These are phyloP conservation scores for Saccharomycopsis javanensis DNA, from an alignment of 805 yeast species.

Conservation along the genomic window DNA sequence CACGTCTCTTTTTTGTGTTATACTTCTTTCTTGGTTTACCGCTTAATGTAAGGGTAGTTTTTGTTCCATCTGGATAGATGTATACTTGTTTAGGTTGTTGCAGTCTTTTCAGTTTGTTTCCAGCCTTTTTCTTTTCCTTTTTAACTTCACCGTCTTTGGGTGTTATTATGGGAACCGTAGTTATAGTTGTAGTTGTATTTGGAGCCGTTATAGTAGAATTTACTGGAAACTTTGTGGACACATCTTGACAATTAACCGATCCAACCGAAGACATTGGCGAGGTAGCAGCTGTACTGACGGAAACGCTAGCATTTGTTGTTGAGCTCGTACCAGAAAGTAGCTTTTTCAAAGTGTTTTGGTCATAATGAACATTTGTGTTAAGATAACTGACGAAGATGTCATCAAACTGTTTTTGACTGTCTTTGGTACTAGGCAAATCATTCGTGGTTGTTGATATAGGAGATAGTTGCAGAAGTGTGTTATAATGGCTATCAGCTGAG, in stretches of 20 bases:
- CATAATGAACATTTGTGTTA: slow-evolving; percentile 7
- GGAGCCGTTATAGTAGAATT: no score
- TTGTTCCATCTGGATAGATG: background rate
- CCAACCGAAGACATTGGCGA: background rate
- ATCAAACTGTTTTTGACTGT: background rate
- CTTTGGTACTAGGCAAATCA: background rate
- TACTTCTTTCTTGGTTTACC: slow-evolving; percentile 2
- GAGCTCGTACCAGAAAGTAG: slow-evolving; percentile 1
- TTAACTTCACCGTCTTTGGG: background rate
- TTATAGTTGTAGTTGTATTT: background rate
- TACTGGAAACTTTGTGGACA: background rate
- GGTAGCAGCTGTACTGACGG: slow-evolving; percentile 1
- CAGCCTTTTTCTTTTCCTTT: background rate
- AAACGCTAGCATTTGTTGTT: background rate
- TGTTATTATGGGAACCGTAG: background rate
- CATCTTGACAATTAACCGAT: background rate
- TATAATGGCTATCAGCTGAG: slow-evolving; percentile 14
- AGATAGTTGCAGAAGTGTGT: slow-evolving; percentile 8
- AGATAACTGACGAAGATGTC: slow-evolving; percentile 4
- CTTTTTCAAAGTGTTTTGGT: slow-evolving; percentile 10
- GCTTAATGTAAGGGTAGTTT: background rate
- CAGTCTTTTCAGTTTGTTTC: background rate
- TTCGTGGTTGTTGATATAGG: slow-evolving; percentile 4
- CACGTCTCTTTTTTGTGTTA: slow-evolving; percentile 1
- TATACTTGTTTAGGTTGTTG: background rate